Evolutionary conservation across 2,329 filamentous ascomycete species (phyloP).

Genomic region (Domatiomyces globalis): DNA sequence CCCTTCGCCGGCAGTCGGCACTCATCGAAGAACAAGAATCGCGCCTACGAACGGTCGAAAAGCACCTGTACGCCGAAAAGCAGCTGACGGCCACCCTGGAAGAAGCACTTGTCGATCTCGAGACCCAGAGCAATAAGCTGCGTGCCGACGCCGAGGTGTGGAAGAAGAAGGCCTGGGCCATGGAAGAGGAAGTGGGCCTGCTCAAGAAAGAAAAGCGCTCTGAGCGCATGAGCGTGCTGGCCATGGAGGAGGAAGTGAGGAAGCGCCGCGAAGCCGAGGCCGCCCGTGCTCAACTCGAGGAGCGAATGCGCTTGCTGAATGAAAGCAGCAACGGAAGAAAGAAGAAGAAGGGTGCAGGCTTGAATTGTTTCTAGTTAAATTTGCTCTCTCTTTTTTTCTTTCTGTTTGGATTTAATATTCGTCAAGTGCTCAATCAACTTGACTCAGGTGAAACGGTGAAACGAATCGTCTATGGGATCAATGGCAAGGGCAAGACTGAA

Average conservation of each 20-base stretch:
- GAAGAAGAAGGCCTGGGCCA: slow-evolving; percentile 67
- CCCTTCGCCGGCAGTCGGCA: slow-evolving; percentile 42
- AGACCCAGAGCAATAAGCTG: slow-evolving; percentile 79
- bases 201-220: slow-evolving; percentile 46
- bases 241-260: slow-evolving; percentile 90
- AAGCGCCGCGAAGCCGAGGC: slow-evolving; percentile 82
- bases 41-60: slow-evolving; percentile 89
- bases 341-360: slow-evolving; percentile 79
- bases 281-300: slow-evolving; percentile 76
- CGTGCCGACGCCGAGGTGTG: slow-evolving; percentile 81
- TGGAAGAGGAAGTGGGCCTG: slow-evolving; percentile 48
- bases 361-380: slow-evolving; percentile 78
- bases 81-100: slow-evolving; percentile 91
- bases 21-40: slow-evolving; percentile 89
- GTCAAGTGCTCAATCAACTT: neutral
- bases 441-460: neutral
- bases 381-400: slow-evolving; percentile 1
- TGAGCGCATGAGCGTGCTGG: slow-evolving; percentile 57
- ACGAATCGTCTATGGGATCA: too few species aligned
- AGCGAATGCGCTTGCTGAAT: slow-evolving; percentile 83
- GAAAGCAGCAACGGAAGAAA: slow-evolving; percentile 41
- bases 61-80: slow-evolving; percentile 89
- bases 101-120: slow-evolving; percentile 86
- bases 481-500: too few species aligned
- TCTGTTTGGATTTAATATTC: slow-evolving; percentile 1